Percentiles rank a stretch among this genome's conserved stretches.
These are phyloP conservation scores for Aspergillus brunneoviolaceus DNA, from an alignment of 2,329 filamentous ascomycete genomes.

Conservation along the genomic window DNA sequence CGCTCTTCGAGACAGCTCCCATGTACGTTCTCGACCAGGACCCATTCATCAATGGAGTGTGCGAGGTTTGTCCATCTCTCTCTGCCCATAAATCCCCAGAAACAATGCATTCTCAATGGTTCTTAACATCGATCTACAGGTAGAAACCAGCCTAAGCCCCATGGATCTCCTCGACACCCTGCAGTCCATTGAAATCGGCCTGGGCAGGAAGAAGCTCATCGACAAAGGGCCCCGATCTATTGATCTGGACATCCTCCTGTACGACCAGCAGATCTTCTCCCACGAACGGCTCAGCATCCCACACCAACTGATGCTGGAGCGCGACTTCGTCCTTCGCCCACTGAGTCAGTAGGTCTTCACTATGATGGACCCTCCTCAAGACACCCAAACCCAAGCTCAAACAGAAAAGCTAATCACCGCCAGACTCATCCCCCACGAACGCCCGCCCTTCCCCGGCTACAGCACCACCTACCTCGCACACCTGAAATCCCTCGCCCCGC, in stretches of 20 bases:
- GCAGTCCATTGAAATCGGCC: constrained; percentile 75
- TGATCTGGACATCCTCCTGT: constrained; percentile 88
- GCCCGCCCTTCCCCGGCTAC: constrained; percentile 31
- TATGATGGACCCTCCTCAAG: not conserved
- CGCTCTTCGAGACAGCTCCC: constrained; percentile 88
- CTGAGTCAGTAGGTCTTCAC: constrained; percentile 54
- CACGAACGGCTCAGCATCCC: constrained; percentile 78
- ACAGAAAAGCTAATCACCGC: constrained; percentile 9
- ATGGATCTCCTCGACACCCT: constrained; percentile 74
- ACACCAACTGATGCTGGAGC: constrained; percentile 79
- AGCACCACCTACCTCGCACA: constrained; percentile 35
- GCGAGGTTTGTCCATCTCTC: constrained; percentile 64
- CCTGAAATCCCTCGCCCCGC: constrained; percentile 35
- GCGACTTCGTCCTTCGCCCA: constrained; percentile 90
- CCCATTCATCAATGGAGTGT: constrained; percentile 86
- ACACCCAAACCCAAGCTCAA: not conserved
- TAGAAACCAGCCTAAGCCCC: constrained; percentile 75
- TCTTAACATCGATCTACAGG: constrained; percentile 49
- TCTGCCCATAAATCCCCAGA: too few relatives aligned
- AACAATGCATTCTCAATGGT: constrained; percentile 4
- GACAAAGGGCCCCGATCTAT: constrained; percentile 95
- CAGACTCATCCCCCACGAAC: constrained; percentile 45
- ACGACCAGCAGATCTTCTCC: constrained; percentile 64
- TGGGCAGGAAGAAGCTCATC: constrained; percentile 79
- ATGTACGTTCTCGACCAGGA: constrained; percentile 95